These are phyloP conservation scores for Peronospora tabacina DNA, from an alignment of 352 stramenopile species.

Conservation along the genomic window DNA sequence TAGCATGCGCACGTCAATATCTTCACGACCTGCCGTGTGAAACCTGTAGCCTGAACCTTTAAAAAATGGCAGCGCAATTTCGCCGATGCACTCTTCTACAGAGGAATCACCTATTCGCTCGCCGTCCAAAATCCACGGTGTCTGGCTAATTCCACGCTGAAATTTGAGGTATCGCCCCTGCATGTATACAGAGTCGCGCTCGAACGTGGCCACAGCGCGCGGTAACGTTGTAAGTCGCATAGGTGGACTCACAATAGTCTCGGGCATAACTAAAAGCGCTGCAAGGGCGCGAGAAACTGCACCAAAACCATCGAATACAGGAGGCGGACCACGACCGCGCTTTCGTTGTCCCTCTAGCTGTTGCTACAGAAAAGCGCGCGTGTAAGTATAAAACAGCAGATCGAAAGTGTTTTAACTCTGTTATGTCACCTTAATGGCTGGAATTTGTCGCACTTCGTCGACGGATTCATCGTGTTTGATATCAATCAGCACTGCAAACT, in stretches of 20 bases:
- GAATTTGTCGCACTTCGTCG: constrained; percentile 71
- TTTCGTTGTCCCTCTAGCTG: constrained; percentile 58
- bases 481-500: constrained; percentile 60
- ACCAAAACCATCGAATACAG: constrained; percentile 70
- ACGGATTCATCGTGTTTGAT: constrained; percentile 61
- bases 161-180: constrained; percentile 89
- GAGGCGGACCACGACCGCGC: constrained; percentile 49
- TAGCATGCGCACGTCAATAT: constrained; percentile 97
- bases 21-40: constrained; percentile 93
- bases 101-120: constrained; percentile 79
- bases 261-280: constrained; percentile 37
- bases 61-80: constrained; percentile 61
- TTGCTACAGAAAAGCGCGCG: constrained; percentile 25
- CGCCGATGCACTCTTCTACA: constrained; percentile 85
- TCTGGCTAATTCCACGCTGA: constrained; percentile 85
- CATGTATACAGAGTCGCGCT: constrained; percentile 83
- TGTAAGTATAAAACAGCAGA: constrained; percentile 3
- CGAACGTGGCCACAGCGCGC: constrained; percentile 34
- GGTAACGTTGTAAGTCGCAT: constrained; percentile 32
- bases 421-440: constrained; percentile 48
- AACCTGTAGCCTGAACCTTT: constrained; percentile 88
- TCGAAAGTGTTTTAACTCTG: background rate
- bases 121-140: constrained; percentile 86
- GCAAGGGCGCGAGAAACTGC: constrained; percentile 60
- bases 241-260: constrained; percentile 52